Percentiles rank a stretch among this genome's conserved stretches.
Conservation (phyloP, 495 filamentous ascomycete genomes). For the Pseudevernia furfuracea region DNA sequence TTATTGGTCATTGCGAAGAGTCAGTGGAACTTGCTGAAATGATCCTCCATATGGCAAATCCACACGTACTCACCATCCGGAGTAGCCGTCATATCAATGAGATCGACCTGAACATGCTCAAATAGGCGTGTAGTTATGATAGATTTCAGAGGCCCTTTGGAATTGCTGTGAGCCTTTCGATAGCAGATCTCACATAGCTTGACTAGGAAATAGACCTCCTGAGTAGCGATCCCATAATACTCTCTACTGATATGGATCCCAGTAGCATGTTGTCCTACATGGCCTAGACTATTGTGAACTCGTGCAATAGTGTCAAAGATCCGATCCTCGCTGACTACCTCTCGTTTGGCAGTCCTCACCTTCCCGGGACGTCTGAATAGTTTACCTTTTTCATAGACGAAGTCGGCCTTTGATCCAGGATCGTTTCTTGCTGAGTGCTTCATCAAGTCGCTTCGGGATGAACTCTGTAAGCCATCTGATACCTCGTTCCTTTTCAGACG, state of each 20-base stretch:
- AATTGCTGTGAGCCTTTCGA: too few relatives aligned
- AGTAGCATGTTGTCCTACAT: background rate
- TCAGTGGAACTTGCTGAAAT: constrained; percentile 19
- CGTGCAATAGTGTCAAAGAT: background rate
- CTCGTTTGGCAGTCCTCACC: too few relatives aligned
- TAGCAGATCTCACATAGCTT: constrained; percentile 15
- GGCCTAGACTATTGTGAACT: background rate
- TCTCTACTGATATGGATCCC: background rate
- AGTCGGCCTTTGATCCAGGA: too few relatives aligned
- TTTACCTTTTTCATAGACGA: too few relatives aligned
- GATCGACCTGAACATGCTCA: constrained; percentile 25
- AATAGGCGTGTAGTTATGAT: too few relatives aligned
- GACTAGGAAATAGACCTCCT: constrained; percentile 17
- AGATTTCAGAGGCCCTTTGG: too few relatives aligned
- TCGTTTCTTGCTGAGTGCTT: too few relatives aligned
- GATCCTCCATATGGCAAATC: constrained; percentile 23
- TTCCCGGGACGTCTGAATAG: too few relatives aligned
- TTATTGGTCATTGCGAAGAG: constrained; percentile 1
- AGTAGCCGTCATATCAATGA: constrained; percentile 21
- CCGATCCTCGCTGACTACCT: background rate
- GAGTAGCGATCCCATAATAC: constrained; percentile 16
- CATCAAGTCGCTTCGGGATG: too few relatives aligned
- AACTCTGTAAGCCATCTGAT: too few relatives aligned
- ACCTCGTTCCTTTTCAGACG: too few relatives aligned
- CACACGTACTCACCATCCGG: constrained; percentile 17